Evolutionary conservation across 2,329 filamentous ascomycete genomes (phyloP), one percentile per base, ranked within the genome.

Genomic region (Nemania sp.): DNA sequence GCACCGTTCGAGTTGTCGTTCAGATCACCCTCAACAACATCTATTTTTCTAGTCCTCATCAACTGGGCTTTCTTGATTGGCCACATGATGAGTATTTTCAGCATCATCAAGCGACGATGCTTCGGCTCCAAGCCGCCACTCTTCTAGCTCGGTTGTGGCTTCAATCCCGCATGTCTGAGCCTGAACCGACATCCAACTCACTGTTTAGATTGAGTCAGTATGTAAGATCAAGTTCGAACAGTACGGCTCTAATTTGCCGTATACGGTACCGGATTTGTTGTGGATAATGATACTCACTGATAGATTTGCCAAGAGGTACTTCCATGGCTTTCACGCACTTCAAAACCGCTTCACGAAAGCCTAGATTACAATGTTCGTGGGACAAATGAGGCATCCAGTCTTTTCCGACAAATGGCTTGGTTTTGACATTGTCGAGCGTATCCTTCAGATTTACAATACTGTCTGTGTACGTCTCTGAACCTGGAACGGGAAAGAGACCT

Each of bases 81-180:
- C 17, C 15, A 20, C 24, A 7, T 17, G 12, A n/a, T 22, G 22
- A 6, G 41, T 14, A 5, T 49, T 20, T 2, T 17, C 15, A 34
- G 31, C 2, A 17, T 15, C n/a, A 15, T 54, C 31, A 9, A 12
- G n/a, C 11, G 46, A 39, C 28, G 26, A 12, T 22, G 46, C 24
- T 17, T 48, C 9, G 12, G 49, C 39, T 12, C 28, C 51, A 49
- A 53, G 54, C 68, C 69, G 43, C 53, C 54, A 59, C n/a, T 49
- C 30, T 31, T 62, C 52, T 15, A 70, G 61, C 33, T 70, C 50
- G 4, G 56, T 54, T 20, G 57, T 64, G 20, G 70, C 62, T 30
- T 54, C 15, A 17, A 57, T 45, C 15, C 61, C 61, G 5, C 60
- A 61, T 15, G 30, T 52, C n/a, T 57, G 15, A n/a, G 61, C 57